Conservation (phyloP, 257 asterid species). For the Nemophila menziesii region DNA sequence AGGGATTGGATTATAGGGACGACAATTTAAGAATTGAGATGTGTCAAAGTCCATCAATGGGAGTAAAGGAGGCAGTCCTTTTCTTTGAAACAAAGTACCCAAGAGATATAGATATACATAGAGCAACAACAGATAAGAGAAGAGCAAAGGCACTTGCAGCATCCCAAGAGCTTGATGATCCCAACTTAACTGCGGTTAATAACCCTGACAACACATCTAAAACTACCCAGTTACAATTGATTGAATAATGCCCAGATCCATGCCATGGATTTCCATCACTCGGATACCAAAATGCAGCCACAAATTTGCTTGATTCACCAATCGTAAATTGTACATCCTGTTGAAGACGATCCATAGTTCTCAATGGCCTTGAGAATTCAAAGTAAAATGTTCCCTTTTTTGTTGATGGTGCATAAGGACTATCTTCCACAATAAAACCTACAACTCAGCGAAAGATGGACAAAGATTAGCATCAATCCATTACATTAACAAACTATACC, state of each 20-base stretch:
- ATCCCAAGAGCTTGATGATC: constrained; percentile 50
- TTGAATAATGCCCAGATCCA: constrained; percentile 57
- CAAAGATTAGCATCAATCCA: background rate
- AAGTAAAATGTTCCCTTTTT: constrained; percentile 65
- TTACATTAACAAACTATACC: no score
- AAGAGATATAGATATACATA: constrained; percentile 48
- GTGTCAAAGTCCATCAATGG: constrained; percentile 33
- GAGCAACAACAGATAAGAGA: constrained; percentile 52
- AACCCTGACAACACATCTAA: constrained; percentile 42
- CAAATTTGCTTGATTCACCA: constrained; percentile 56
- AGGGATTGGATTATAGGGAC: no score
- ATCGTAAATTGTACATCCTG: constrained; percentile 79
- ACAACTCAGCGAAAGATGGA: constrained; percentile 4
- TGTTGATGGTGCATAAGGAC: constrained; percentile 57
- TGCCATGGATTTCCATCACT: constrained; percentile 67
- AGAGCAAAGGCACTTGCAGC: constrained; percentile 71
- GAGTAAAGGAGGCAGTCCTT: constrained; percentile 40
- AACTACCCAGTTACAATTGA: constrained; percentile 64
- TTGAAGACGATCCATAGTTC: constrained; percentile 81
- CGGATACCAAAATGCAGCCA: constrained; percentile 72
- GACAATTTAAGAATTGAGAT: constrained; percentile 2
- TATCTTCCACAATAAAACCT: constrained; percentile 66
- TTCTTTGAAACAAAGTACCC: constrained; percentile 44
- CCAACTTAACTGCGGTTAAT: constrained; percentile 17
- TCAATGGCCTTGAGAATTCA: constrained; percentile 69